Base-by-base conservation (phyloP, 1,284 basidiomycete species). In the Trametes versicolor region DNA sequence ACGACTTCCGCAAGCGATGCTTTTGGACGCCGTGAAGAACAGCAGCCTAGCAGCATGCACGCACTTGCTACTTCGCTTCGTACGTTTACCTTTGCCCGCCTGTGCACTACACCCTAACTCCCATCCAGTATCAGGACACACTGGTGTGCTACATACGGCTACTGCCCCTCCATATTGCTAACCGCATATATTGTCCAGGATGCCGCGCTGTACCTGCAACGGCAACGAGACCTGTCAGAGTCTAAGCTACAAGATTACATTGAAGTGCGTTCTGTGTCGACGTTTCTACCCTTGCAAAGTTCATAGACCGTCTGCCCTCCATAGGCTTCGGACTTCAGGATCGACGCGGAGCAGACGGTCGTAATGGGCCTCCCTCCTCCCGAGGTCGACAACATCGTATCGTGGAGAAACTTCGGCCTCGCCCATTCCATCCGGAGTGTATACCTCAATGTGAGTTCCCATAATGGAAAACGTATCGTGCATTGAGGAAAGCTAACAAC, bases 241-340 rank as follows among this genome's bases (percentile, higher is more conserved):
- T 72, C 64, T 6, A 77, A 82, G 62, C 72, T 80, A 2, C 85
- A 87, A 70, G 83, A 86, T 65, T 86, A 85, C 60, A 76, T 87
- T 10, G 84, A 83, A 72, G 85, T 84, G 60, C 13, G 69, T 47
- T 6, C 17, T 21, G n/a, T 43, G 15, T 15, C 19, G 57, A 10
- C 2, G 19, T 53, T 34, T 29, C 19, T 15, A 39, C 36, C 45
- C 10, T 23, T 23, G n/a, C n/a, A 27, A 5, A 21, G 5, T 29
- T 36, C 10, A 47, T 55, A 43, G 15, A 58, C 37, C 45, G 19
- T 29, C 15, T 32, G 2, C 27, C 5, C 43, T 37, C 10, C 2
- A 25, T 50, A 86, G 85, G 74, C 77, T 55, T 79, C 85, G 3
- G 80, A 76, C 21, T 82, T 80, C 60, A 74, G 81, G 23, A 76